These are phyloP conservation scores for Xylaria polymorpha DNA, from an alignment of 2,329 filamentous ascomycete genomes.

Conservation along the genomic window DNA sequence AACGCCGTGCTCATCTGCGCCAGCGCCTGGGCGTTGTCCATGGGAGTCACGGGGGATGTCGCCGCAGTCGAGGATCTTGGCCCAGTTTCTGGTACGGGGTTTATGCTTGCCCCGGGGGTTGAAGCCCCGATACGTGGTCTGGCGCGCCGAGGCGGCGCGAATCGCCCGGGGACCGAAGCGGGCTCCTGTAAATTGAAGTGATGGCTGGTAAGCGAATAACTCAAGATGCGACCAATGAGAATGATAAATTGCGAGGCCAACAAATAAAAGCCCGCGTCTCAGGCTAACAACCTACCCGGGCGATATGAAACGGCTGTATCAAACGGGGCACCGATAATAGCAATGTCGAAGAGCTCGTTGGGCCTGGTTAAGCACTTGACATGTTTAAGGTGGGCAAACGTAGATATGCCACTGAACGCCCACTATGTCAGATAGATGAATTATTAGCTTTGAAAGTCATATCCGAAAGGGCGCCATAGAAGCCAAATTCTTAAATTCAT, in stretches of 20 bases:
- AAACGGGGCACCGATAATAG: slow-evolving; percentile 77
- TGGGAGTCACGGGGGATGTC: slow-evolving; percentile 89
- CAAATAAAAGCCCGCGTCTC: background rate
- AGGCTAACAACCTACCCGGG: slow-evolving; percentile 61
- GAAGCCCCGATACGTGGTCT: slow-evolving; percentile 82
- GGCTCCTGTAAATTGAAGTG: slow-evolving; percentile 61
- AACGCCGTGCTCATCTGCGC: slow-evolving; percentile 87
- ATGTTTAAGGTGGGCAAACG: slow-evolving; percentile 77
- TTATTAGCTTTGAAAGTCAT: slow-evolving; percentile 26
- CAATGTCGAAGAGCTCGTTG: slow-evolving; percentile 74
- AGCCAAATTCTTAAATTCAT: background rate
- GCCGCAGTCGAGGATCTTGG: slow-evolving; percentile 74
- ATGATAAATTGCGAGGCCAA: background rate
- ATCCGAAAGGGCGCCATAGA: background rate
- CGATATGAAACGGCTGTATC: slow-evolving; percentile 79
- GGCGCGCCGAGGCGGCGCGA: slow-evolving; percentile 82
- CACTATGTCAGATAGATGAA: slow-evolving; percentile 52
- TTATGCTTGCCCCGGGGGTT: slow-evolving; percentile 85
- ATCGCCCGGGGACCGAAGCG: slow-evolving; percentile 91
- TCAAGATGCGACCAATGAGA: slow-evolving; percentile 1
- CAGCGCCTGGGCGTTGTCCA: slow-evolving; percentile 85
- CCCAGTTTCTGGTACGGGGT: slow-evolving; percentile 78
- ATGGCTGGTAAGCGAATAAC: slow-evolving; percentile 8
- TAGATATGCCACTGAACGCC: slow-evolving; percentile 79
- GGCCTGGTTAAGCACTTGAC: slow-evolving; percentile 76